Base-by-base conservation (phyloP, 495 filamentous ascomycete species). In the Ascobolus immersus region DNA sequence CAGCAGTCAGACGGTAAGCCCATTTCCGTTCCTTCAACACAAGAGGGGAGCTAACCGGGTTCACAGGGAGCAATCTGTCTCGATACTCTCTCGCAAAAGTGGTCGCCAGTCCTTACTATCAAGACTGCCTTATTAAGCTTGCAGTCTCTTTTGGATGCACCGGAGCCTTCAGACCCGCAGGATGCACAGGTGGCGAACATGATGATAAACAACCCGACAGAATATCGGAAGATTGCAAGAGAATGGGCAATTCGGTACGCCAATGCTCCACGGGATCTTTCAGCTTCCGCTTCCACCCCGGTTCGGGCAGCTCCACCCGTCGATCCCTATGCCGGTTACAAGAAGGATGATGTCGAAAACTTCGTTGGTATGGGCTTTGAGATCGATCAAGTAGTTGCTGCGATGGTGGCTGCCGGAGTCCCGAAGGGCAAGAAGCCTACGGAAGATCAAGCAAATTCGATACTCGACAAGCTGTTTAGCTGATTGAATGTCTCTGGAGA, bases 81-180 rank as follows among this genome's bases (percentile, higher is more conserved):
- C 28, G 86, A 96, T 47, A 96, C 82, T 0, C 67, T 96, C 12
- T 73, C 77, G 9, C 58, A 65, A 21, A 77, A 74, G 39, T 96
- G 86, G 86, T 86, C 80, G 4, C 86, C 86, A 0, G 80, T 94
- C 10, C 64, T 92, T 28, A 96, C 82, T 2, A 81, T 96, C 50
- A 94, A 93, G 57, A 86, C 79, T 31, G 77, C 89, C 19, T 65
- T 96, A 17, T 64, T 94, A 34, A 92, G 82, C 10, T 59, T 96
- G 12, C 84, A 93, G 51, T 84, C 77, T 28, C 69, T 96, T 8
- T 75, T 96, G 44, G 78, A 74, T 55, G 76, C 76, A 7, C 86
- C 86, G 1, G 86, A 96, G 53, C 86, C 86, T 5, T 86, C 84
- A 41, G 86, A 96, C 45, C 86, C 86, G 2, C 86, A 96, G 54